Evolutionary conservation across 495 filamentous ascomycete genomes (phyloP).

Genomic region (Venustampulla echinocandica): DNA sequence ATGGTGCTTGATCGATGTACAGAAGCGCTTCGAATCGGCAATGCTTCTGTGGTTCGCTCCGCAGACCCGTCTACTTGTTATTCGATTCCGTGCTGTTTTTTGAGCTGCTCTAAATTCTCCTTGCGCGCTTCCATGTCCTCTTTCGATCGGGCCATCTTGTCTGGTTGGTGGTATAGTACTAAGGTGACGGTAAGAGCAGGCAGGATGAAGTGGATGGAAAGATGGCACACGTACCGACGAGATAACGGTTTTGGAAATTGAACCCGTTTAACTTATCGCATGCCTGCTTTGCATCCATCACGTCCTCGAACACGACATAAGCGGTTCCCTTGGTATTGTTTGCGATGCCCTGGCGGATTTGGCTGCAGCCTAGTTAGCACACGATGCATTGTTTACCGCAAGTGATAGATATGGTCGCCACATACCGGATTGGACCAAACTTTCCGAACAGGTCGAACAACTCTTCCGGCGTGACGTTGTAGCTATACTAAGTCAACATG

Average conservation of each 20-base stretch:
- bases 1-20: not conserved
- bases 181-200: not conserved
- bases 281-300: constrained; percentile 96
- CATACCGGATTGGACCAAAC: constrained; percentile 88
- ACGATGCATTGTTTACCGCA: not conserved
- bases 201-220: not conserved
- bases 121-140: constrained; percentile 90
- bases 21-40: constrained; percentile 8
- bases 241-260: constrained; percentile 99
- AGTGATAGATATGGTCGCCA: not conserved
- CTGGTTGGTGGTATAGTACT: constrained; percentile 98
- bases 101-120: constrained; percentile 95
- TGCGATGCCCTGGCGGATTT: constrained; percentile 97
- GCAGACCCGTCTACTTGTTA: constrained; percentile 63
- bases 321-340: constrained; percentile 96
- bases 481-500: constrained; percentile 44
- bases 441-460: constrained; percentile 93
- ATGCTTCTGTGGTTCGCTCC: constrained; percentile 24
- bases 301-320: constrained; percentile 98
- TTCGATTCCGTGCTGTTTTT: constrained; percentile 97
- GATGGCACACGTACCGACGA: constrained; percentile 75
- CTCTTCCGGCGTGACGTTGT: constrained; percentile 90
- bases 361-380: constrained; percentile 48
- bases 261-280: constrained; percentile 99
- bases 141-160: constrained; percentile 88